phyloP scores from a whole-genome alignment of 2,329 filamentous ascomycete species.

The Hymenoscyphus scutula region DNA sequence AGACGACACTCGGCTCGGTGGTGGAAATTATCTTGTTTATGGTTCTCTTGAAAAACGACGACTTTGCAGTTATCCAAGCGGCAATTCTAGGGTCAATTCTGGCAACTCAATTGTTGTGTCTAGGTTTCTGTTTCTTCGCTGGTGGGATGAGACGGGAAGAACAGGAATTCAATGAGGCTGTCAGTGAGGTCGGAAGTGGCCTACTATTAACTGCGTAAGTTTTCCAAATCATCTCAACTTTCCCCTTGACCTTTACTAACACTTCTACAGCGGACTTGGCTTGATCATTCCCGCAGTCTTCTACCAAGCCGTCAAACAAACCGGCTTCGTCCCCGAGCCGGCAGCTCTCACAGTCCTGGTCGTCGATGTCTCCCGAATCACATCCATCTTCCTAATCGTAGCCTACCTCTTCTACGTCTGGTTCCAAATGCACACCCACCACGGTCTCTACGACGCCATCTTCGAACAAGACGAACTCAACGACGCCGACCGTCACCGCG shows the following conservation, averaged over 20 bases:
- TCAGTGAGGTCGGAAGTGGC: conserved; percentile 77
- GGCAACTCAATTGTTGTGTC: conserved; percentile 75
- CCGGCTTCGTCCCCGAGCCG: conserved; percentile 46
- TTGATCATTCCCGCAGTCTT: conserved; percentile 47
- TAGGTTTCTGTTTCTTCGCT: conserved; percentile 77
- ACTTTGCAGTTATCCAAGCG: conserved; percentile 71
- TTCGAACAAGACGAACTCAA: conserved; percentile 68
- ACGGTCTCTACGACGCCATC: conserved; percentile 72
- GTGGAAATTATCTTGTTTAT: conserved; percentile 85
- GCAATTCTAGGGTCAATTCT: conserved; percentile 82
- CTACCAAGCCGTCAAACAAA: conserved; percentile 49
- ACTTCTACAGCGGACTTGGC: conserved; percentile 44
- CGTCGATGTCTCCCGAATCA: conserved; percentile 66
- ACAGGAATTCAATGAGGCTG: conserved; percentile 68
- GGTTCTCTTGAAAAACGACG: conserved; percentile 57
- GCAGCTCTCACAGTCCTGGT: conserved; percentile 50
- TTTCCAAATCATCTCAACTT: conserved; percentile 56
- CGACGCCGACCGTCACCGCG: conserved; percentile 61
- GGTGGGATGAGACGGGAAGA: conserved; percentile 68
- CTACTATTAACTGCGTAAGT: conserved; percentile 74
- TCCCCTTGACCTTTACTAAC: conserved; percentile 9
- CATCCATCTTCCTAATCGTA: conserved; percentile 67
- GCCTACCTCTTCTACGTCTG: conserved; percentile 66
- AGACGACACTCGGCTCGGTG: conserved; percentile 66
- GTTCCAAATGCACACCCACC: conserved; percentile 74